Base-by-base conservation (phyloP, 805 yeast genomes). In the Scheffersomyces stipitis region DNA sequence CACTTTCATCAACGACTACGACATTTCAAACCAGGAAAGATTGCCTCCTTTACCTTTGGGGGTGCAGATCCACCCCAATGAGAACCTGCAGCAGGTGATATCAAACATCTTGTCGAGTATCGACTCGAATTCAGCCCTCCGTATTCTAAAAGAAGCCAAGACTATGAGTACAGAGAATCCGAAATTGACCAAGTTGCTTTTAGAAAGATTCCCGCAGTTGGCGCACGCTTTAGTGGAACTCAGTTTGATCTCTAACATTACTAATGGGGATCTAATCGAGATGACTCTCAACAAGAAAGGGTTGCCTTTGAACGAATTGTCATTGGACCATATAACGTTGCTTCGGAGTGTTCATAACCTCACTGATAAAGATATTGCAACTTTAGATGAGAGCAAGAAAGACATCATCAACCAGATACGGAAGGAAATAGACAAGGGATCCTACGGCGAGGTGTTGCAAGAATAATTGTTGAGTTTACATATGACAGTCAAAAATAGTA, bases 191-290 rank as follows among this genome's bases (percentile, higher is more conserved):
- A 73, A 67, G 34, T 74, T 73, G 28, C 62, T 90, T 23, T 64
- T 90, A 13, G 71, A 71, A 18, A 77, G 77, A 44, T 80, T 81
- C 40, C 97, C 97, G 0, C 97, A 91, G 57, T 66, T 91, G 31
- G 66, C 86, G 2, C 88, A 81, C 57, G 93, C 96, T 0, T 66
- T 87, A 18, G 91, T 89, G 2, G 96, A 90, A 52, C 69, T 81
- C 2, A 61, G 87, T 13, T 43, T 67, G 18, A 41, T 66, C 38
- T 48, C 63, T 17, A 64, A 62, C 33, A 48, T 62, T 3, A 51
- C 68, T 7, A 61, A 58, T 14, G 62, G 59, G 13, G 73, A 66
- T 15, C 46, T 58, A 32, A 56, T 69, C 4, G 66, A 66, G 35
- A 51, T 64, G 28, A 58, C 69, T 22, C 51, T 69, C 31, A 69